Base-by-base conservation (phyloP, 2,329 filamentous ascomycete species). In the Eutypella sp. region DNA sequence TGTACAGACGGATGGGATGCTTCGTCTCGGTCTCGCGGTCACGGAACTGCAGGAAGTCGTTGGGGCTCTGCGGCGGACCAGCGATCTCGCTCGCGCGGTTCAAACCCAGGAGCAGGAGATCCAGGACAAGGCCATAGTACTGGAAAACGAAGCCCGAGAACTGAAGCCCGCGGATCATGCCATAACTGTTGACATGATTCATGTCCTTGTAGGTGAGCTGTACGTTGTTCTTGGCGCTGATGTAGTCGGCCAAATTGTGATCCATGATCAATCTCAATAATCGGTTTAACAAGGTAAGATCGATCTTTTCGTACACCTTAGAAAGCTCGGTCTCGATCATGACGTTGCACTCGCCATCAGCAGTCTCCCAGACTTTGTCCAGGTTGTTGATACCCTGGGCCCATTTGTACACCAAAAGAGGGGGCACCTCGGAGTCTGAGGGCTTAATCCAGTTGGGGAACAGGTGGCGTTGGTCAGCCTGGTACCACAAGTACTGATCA, bases 231-330 rank as follows among this genome's bases (percentile, higher is more conserved):
- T 99, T 99, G 31, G 92, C 90, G 1, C 92, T 96, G 62, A 99
- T 99, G 70, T 99, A 99, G 67, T 99, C 95, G 5, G 93, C 93
- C 71, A 99, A 71, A 66, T 99, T 99, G 76, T 99, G 93, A 60
- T 99, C 95, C 95, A 99, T 99, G 65, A 99, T 96, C 55, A 99
- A 71, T 40, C 93, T 82, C 41, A 99, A 76, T 25, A 99, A 77
- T 47, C 92, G 88, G 70, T 99, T 99, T 57, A 99, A 80, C 47
- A 99, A 75, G 0, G 93, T 99, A 51, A 99, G 73, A 71, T 99
- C 93, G 51, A 99, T 96, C 79, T 99, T 99, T 72, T 99, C 93
- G 56, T 99, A 99, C 39, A 99, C 91, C 70, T 99, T 99, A n/a
- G 93, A 96, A 3, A 99, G 73, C 57, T 96, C 88, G 0, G 95